Base-by-base conservation (phyloP, 139 green algal genomes). In the Micromonas pusilla region DNA sequence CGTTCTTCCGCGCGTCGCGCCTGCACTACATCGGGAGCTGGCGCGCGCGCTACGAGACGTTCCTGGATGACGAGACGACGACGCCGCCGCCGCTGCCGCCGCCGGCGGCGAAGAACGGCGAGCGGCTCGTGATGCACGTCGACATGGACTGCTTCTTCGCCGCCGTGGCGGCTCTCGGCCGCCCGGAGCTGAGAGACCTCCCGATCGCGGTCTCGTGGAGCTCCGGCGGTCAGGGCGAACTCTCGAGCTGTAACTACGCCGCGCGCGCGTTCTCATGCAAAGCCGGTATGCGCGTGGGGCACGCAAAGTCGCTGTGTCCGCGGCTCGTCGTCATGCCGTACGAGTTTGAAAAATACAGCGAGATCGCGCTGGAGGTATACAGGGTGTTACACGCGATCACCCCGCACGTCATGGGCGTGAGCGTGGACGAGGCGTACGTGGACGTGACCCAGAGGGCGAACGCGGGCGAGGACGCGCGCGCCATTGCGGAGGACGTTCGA, bases 141-240 rank as follows among this genome's bases (percentile, higher is more conserved):
- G 95, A 99, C 84, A 97, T 99, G 88, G 94, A 99, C 86, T 96
- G 91, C 83, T 99, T 99, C 88, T 99, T 99, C 86, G 94, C 94
- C 0, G 87, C 87, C 0, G 79, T 82, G 4, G 68, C 81, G 4
- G 23, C 62, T 57, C 83, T 38, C 26, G 33, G n/a, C 62, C 26
- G 36, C 19, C 77, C 72, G 26, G 53, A 82, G 34, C 72, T 86
- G 5, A 23, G 30, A 28, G 77, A 85, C 45, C 81, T 82, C 37
- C 79, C 83, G 0, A 78, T 97, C 63, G 92, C 89, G 0, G 91
- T 97, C 28, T 89, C 90, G 77, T 78, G 72, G 72, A 78, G 36
- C 3, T 37, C 30, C 3, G 72, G 83, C 25, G 94, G 94, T 31
- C 91, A 86, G 0, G 91, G 81, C 1, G 94, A 98, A 79, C 87